Evolutionary conservation across 768 basidiomycete genomes (phyloP).

Genomic region (Hemileccinum impolitum): DNA sequence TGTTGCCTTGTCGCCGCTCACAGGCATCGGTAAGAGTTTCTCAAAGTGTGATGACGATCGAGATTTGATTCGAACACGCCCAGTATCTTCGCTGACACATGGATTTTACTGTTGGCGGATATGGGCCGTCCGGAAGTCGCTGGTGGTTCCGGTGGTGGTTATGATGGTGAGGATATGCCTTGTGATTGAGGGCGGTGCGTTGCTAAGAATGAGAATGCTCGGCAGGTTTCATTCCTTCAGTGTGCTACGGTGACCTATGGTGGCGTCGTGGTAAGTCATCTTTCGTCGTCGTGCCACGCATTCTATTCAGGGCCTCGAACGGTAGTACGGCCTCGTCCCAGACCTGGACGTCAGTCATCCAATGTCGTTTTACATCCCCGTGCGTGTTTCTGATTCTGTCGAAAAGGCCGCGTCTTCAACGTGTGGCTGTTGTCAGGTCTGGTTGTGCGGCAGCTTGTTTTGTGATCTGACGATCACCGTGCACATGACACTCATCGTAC

Average conservation of each 20-base stretch:
- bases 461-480: constrained; percentile 8
- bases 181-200: no score
- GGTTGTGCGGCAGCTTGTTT: not conserved
- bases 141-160: not conserved
- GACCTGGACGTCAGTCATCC: not conserved
- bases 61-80: not conserved
- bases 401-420: not conserved
- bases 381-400: not conserved
- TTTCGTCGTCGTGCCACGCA: no score
- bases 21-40: constrained; percentile 2
- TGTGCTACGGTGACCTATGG: no score
- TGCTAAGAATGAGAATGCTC: no score
- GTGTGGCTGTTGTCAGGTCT: not conserved
- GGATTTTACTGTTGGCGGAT: constrained; percentile 12
- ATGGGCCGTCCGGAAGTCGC: not conserved
- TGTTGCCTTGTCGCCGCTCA: not conserved
- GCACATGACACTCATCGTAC: not conserved
- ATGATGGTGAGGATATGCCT: no score
- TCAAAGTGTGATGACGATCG: not conserved
- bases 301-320: not conserved
- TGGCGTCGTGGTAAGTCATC: no score
- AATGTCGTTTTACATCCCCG: constrained; percentile 7
- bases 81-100: constrained; percentile 6
- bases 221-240: no score
- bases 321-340: constrained; percentile 9